Evolutionary conservation across 176 grass and related monocot genomes (phyloP).

Genomic region (Triticum urartu): DNA sequence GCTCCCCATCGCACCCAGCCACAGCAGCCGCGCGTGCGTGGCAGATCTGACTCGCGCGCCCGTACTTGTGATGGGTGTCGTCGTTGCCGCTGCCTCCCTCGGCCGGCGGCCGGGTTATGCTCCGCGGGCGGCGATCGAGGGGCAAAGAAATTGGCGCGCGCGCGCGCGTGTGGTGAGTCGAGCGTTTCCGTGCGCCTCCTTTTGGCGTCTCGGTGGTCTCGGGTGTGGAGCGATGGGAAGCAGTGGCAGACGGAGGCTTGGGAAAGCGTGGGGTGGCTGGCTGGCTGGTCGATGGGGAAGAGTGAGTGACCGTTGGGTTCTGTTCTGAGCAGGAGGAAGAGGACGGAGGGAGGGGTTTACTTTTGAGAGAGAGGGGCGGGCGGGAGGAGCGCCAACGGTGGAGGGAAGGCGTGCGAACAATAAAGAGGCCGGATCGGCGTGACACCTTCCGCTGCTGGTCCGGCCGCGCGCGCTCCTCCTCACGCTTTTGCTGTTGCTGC

Average conservation of each 20-base stretch:
- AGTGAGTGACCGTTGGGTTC: constrained; percentile 45
- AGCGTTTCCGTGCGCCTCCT: not conserved
- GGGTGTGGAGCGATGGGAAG: not conserved
- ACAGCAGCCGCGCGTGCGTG: not conserved
- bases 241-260: not conserved
- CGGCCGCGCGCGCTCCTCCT: not conserved
- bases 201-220: constrained; percentile 38
- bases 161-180: not conserved
- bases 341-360: not conserved
- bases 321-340: not conserved
- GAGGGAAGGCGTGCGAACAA: constrained; percentile 7
- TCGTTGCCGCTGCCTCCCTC: constrained; percentile 22
- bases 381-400: not conserved
- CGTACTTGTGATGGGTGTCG: not conserved
- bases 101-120: constrained; percentile 11
- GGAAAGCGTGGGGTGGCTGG: not conserved
- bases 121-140: not conserved
- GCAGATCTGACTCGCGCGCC: not conserved
- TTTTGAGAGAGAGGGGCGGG: not conserved
- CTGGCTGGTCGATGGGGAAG: constrained; percentile 15
- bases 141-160: not conserved
- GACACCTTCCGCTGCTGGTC: not conserved
- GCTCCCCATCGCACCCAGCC: not conserved
- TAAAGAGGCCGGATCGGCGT: constrained; percentile 31
- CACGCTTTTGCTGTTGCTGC: not conserved